These are phyloP conservation scores for Nidula microcarpa DNA, from an alignment of 768 basidiomycete genomes.

Conservation along the genomic window DNA sequence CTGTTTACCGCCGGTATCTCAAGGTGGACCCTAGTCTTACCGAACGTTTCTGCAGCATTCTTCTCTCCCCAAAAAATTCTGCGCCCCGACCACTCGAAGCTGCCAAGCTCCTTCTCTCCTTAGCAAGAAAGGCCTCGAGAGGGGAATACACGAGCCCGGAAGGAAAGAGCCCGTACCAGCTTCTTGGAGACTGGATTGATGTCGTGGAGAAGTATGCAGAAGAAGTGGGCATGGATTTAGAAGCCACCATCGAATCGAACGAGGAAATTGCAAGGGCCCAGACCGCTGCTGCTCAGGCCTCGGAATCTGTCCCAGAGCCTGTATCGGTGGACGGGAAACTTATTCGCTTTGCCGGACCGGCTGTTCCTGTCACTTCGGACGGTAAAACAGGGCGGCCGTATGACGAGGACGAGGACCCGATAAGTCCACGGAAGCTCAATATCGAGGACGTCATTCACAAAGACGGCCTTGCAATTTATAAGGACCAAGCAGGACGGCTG, in stretches of 20 bases:
- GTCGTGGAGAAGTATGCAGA: conserved; percentile 89
- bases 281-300: conserved; percentile 34
- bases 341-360: conserved; percentile 68
- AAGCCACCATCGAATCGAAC: conserved; percentile 64
- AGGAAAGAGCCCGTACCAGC: conserved; percentile 93
- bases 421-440: conserved; percentile 67
- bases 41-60: conserved; percentile 69
- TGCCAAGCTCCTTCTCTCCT: conserved; percentile 80
- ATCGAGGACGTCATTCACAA: conserved; percentile 81
- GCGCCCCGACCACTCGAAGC: conserved; percentile 84
- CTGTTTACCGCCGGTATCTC: conserved; percentile 88
- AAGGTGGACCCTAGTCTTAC: conserved; percentile 77
- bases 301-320: conserved; percentile 26
- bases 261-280: conserved; percentile 44
- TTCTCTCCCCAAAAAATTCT: conserved; percentile 56
- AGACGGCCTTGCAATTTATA: conserved; percentile 87
- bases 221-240: conserved; percentile 85
- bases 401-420: conserved; percentile 83
- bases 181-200: conserved; percentile 89
- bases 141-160: conserved; percentile 87
- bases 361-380: conserved; percentile 48
- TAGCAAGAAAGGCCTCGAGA: conserved; percentile 80
- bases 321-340: conserved; percentile 58
- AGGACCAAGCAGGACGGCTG: conserved; percentile 93
- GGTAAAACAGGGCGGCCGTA: conserved; percentile 51